Conservation (phyloP, 495 filamentous ascomycete species). For the Penicillium daleae region DNA sequence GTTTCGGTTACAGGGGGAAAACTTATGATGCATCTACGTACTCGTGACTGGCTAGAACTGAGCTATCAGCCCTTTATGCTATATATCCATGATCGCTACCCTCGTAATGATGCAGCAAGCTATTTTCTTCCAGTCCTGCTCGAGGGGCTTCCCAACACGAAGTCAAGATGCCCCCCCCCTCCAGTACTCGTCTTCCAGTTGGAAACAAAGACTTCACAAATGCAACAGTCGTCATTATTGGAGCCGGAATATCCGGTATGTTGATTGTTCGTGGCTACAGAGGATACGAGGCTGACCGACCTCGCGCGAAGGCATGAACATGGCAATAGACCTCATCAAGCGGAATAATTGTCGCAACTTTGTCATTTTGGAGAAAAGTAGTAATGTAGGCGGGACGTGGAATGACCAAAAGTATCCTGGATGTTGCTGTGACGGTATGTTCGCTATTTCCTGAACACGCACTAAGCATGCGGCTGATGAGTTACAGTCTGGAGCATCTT, state of each 20-base stretch:
- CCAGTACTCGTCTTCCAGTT: conserved; percentile 26
- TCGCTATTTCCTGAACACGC: neutral
- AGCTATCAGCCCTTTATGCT: neutral
- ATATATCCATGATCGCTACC: neutral
- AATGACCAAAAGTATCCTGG: conserved; percentile 58
- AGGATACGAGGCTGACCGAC: neutral
- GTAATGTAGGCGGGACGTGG: conserved; percentile 60
- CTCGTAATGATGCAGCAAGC: neutral
- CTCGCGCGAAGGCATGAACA: conserved; percentile 49
- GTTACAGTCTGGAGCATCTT: conserved; percentile 47
- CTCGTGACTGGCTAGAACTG: neutral
- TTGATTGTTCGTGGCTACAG: neutral
- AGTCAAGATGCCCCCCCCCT: conserved; percentile 16
- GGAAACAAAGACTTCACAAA: conserved; percentile 41
- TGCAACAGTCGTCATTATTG: conserved; percentile 58
- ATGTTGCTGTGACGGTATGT: conserved; percentile 55
- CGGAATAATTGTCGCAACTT: conserved; percentile 57
- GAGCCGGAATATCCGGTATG: conserved; percentile 52
- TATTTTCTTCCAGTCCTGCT: neutral
- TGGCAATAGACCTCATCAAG: conserved; percentile 60
- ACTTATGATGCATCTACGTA: neutral
- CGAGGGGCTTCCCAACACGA: neutral
- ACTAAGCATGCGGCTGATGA: neutral
- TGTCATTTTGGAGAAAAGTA: conserved; percentile 58
- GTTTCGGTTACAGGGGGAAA: conserved; percentile 3